Evolutionary conservation across 768 basidiomycete species (phyloP).

Genomic region (Mrakia hoshinonis): DNA sequence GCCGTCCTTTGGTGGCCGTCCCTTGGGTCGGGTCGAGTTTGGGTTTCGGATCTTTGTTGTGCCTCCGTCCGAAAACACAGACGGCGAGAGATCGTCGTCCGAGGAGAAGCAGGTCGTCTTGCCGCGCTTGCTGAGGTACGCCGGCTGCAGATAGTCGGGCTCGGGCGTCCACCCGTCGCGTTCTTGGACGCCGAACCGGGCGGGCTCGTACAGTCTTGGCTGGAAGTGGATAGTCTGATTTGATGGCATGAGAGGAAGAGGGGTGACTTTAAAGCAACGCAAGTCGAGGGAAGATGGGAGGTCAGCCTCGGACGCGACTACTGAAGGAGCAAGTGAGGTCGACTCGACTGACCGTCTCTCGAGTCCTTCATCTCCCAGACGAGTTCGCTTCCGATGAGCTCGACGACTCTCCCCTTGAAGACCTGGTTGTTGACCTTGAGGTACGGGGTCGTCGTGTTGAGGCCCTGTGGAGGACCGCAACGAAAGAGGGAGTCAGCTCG

Average conservation of each 20-base stretch:
- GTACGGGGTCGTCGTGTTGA: constrained; percentile 25
- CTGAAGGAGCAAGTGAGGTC: not conserved
- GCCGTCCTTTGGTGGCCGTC: not conserved
- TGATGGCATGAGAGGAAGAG: constrained; percentile 8
- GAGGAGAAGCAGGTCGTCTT: constrained; percentile 10
- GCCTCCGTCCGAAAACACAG: not conserved
- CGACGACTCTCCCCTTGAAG: constrained; percentile 18
- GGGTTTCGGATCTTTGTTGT: not conserved
- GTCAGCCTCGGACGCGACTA: not conserved
- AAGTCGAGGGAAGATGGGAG: not conserved
- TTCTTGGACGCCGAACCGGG: not conserved
- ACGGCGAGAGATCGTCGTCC: not conserved
- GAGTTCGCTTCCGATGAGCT: constrained; percentile 23
- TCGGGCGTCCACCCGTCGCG: not conserved
- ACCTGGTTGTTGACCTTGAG: constrained; percentile 29
- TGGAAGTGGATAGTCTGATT: constrained; percentile 3
- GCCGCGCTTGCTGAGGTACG: not conserved
- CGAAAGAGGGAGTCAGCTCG: not conserved
- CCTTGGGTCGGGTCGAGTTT: not conserved
- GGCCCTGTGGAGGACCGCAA: not conserved
- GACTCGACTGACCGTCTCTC: not conserved
- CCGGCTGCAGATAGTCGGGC: not conserved
- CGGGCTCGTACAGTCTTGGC: constrained; percentile 1
- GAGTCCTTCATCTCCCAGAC: constrained; percentile 16
- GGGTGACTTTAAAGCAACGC: not conserved